phyloP scores from a whole-genome alignment of 2,329 filamentous ascomycete genomes.

The Epicoccum sorghinum region DNA sequence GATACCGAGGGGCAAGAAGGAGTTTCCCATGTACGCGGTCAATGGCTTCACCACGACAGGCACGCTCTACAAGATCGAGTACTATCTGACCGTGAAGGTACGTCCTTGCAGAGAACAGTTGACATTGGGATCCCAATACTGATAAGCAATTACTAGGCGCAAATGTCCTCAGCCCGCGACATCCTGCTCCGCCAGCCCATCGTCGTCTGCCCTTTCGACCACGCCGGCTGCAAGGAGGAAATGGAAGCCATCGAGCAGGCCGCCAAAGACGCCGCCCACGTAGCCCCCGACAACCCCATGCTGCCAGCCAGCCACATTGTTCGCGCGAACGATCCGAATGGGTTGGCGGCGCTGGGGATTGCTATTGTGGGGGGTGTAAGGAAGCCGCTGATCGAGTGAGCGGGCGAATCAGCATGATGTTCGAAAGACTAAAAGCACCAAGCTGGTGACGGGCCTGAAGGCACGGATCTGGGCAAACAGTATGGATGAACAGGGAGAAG shows the following conservation, averaged over 20 bases:
- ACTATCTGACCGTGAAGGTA: conserved; percentile 94
- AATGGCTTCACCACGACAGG: conserved; percentile 92
- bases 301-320: conserved; percentile 86
- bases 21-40: conserved; percentile 88
- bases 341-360: conserved; percentile 65
- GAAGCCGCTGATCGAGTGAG: conserved; percentile 70
- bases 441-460: too few species aligned
- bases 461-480: too few species aligned
- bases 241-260: conserved; percentile 98
- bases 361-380: conserved; percentile 66
- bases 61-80: conserved; percentile 97
- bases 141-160: conserved; percentile 69
- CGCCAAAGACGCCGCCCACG: conserved; percentile 86
- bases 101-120: background rate
- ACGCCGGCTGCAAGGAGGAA: conserved; percentile 95
- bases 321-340: conserved; percentile 73
- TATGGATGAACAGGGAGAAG: too few species aligned
- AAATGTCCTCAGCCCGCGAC: conserved; percentile 85
- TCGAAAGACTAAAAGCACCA: too few species aligned
- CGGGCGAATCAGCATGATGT: background rate
- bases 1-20: conserved; percentile 80
- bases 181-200: conserved; percentile 90
- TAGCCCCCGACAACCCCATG: conserved; percentile 90
- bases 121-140: background rate
- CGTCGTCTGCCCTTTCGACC: conserved; percentile 93